A percentile compares a stretch with the other conserved stretches of the same genome.
Conservation (phyloP, 768 basidiomycete genomes). For the Hysterangium stoloniferum region DNA sequence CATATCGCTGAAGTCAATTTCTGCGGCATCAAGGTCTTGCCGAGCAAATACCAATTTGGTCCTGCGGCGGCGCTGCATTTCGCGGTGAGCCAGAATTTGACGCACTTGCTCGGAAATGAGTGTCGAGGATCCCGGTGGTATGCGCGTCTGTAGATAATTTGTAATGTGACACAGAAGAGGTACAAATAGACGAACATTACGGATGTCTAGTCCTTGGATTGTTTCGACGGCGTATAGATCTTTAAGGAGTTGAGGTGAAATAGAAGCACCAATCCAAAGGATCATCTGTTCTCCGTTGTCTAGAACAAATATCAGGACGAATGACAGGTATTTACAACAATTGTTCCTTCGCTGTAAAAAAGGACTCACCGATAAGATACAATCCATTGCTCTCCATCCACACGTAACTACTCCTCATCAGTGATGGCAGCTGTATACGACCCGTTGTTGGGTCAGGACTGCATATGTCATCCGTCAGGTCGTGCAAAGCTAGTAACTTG, state of each 20-base stretch:
- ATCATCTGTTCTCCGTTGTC: slow-evolving; percentile 86
- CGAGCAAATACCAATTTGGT: slow-evolving; percentile 68
- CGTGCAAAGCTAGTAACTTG: slow-evolving; percentile 79
- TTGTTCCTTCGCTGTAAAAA: background rate
- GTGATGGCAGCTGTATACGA: slow-evolving; percentile 56
- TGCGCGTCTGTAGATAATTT: slow-evolving; percentile 46
- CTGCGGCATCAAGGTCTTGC: slow-evolving; percentile 87
- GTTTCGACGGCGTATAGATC: slow-evolving; percentile 87
- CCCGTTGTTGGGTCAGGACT: slow-evolving; percentile 56
- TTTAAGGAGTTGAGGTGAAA: slow-evolving; percentile 69
- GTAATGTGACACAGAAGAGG: slow-evolving; percentile 30
- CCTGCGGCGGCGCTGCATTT: slow-evolving; percentile 39
- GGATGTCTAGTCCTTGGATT: slow-evolving; percentile 55
- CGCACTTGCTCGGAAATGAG: slow-evolving; percentile 76
- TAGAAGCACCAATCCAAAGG: slow-evolving; percentile 83
- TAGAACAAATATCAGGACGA: slow-evolving; percentile 22
- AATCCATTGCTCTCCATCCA: slow-evolving; percentile 88
- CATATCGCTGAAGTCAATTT: slow-evolving; percentile 97
- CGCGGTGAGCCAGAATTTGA: slow-evolving; percentile 72
- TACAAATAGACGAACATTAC: slow-evolving; percentile 44
- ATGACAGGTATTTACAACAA: slow-evolving; percentile 2
- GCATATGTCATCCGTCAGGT: slow-evolving; percentile 62
- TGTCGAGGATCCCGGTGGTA: slow-evolving; percentile 41
- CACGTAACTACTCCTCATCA: slow-evolving; percentile 74
- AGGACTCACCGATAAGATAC: slow-evolving; percentile 77